A percentile compares a stretch with the other conserved stretches of the same genome.
phyloP scores from a whole-genome alignment of 2,329 filamentous ascomycete genomes.

The Davidsoniella eucalypti region DNA sequence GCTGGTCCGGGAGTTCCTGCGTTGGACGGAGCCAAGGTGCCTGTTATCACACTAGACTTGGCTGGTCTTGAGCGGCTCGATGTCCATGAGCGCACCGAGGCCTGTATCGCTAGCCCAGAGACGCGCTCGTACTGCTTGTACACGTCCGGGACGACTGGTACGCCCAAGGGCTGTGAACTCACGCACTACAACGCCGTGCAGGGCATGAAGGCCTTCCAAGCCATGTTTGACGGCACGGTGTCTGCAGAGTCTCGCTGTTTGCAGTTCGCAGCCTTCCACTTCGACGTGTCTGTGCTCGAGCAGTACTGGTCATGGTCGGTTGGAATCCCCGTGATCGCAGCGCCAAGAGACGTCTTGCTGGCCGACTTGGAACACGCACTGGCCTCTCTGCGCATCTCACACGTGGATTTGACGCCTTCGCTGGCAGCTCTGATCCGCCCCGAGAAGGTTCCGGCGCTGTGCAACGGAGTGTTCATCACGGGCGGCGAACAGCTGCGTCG shows the following conservation, averaged over 20 bases:
- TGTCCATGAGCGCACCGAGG: background rate
- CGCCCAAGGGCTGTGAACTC: slow-evolving; percentile 74
- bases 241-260: slow-evolving; percentile 59
- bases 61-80: slow-evolving; percentile 15
- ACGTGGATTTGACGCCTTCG: slow-evolving; percentile 83
- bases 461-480: slow-evolving; percentile 77
- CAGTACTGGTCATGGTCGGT: slow-evolving; percentile 95
- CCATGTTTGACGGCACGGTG: slow-evolving; percentile 64
- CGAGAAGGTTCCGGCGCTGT: slow-evolving; percentile 63
- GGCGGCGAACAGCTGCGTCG: slow-evolving; percentile 79
- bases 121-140: slow-evolving; percentile 71
- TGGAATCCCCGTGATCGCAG: slow-evolving; percentile 68
- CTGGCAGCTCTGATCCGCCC: slow-evolving; percentile 65
- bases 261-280: slow-evolving; percentile 88
- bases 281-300: slow-evolving; percentile 83
- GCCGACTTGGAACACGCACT: slow-evolving; percentile 67
- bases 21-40: slow-evolving; percentile 10
- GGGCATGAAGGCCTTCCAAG: slow-evolving; percentile 72
- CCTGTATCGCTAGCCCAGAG: slow-evolving; percentile 18
- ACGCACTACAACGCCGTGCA: slow-evolving; percentile 82
- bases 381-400: slow-evolving; percentile 56
- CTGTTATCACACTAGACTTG: slow-evolving; percentile 22
- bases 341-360: slow-evolving; percentile 68
- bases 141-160: slow-evolving; percentile 74
- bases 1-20: slow-evolving; percentile 24